These are phyloP conservation scores for Lentinula boryana DNA, from an alignment of 768 basidiomycete genomes.

Conservation along the genomic window DNA sequence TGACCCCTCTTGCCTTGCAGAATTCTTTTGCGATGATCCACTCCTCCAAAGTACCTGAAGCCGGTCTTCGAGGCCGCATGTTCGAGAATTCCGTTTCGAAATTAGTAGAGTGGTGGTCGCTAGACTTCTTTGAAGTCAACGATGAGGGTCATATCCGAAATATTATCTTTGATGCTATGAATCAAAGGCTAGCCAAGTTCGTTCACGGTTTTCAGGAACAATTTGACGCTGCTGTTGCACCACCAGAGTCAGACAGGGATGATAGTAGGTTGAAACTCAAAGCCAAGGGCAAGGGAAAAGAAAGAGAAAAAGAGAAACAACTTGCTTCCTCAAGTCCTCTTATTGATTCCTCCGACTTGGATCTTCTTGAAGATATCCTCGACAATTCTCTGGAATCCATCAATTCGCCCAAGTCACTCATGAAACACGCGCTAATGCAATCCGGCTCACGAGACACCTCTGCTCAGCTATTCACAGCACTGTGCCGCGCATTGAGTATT, in stretches of 20 bases:
- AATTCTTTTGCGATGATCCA: conserved; percentile 77
- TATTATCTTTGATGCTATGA: conserved; percentile 72
- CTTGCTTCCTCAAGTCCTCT: background rate
- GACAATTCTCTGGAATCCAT: conserved; percentile 59
- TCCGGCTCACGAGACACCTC: conserved; percentile 80
- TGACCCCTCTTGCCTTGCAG: conserved; percentile 77
- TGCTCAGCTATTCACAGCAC: conserved; percentile 86
- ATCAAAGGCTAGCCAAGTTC: conserved; percentile 29
- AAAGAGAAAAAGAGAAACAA: conserved; percentile 16
- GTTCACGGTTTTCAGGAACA: background rate
- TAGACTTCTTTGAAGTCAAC: conserved; percentile 59
- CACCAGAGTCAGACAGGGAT: background rate
- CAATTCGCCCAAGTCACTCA: conserved; percentile 75
- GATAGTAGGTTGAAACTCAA: conserved; percentile 10
- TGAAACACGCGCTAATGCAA: conserved; percentile 86
- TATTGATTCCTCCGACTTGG: conserved; percentile 26
- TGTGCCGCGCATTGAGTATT: conserved; percentile 81
- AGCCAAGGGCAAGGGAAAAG: conserved; percentile 11
- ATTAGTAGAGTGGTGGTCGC: conserved; percentile 82
- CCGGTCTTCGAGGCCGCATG: conserved; percentile 73
- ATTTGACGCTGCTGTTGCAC: background rate
- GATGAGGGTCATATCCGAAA: conserved; percentile 66
- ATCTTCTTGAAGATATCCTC: conserved; percentile 35
- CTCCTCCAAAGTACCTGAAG: conserved; percentile 76
- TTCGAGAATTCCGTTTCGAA: conserved; percentile 78